A percentile compares a stretch with the other conserved stretches of the same genome.
Conservation (phyloP, 2,329 filamentous ascomycete genomes). For the Trichoderma gracile region DNA sequence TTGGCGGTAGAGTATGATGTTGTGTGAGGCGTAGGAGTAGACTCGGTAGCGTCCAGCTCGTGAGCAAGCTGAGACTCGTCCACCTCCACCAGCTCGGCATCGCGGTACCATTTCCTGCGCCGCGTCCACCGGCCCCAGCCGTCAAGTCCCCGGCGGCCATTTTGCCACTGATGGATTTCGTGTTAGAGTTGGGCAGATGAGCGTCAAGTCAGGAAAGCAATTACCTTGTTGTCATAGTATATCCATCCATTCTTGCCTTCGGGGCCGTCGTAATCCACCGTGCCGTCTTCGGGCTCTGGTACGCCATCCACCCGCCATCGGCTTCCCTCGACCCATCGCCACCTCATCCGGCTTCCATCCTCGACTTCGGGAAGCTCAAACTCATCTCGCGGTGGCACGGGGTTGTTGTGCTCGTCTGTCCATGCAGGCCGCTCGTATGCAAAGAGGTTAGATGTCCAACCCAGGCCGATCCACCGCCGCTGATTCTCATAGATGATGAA, state of each 20-base stretch:
- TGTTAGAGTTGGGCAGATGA: background rate
- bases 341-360: constrained; percentile 57
- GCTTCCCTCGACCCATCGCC: constrained; percentile 80
- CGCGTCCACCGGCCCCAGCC: constrained; percentile 95
- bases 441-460: constrained; percentile 90
- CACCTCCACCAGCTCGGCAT: constrained; percentile 89
- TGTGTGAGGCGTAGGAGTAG: constrained; percentile 32
- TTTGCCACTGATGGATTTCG: constrained; percentile 68
- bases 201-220: constrained; percentile 26
- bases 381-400: constrained; percentile 71
- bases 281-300: constrained; percentile 53
- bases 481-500: constrained; percentile 98
- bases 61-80: constrained; percentile 38
- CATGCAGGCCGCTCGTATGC: constrained; percentile 86
- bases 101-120: constrained; percentile 91
- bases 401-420: constrained; percentile 94
- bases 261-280: constrained; percentile 55
- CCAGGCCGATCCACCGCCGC: constrained; percentile 88
- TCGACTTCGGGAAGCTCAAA: constrained; percentile 64
- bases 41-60: constrained; percentile 41
- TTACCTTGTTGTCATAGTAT: constrained; percentile 95
- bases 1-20: constrained; percentile 41
- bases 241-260: constrained; percentile 81
- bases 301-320: constrained; percentile 85
- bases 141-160: constrained; percentile 79